Base-by-base conservation (phyloP, 2,329 filamentous ascomycete genomes). In the Dothideomycetidae sp. region DNA sequence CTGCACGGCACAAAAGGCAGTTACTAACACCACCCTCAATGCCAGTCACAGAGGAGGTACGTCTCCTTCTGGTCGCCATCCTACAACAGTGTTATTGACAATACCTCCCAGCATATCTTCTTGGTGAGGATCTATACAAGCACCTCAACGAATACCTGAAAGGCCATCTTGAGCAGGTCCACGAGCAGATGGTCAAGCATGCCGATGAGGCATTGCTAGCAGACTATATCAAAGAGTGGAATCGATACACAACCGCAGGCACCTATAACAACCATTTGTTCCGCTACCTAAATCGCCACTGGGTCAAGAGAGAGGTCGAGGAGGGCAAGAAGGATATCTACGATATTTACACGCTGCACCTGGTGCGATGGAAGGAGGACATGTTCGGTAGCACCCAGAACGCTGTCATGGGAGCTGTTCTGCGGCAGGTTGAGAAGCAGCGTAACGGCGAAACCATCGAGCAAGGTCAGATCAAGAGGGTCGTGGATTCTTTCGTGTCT, bases 201-300 rank as follows among this genome's bases (percentile, higher is more conserved):
- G 72, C 78, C 34, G 88, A 96, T 52, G 90, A 98, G 60, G 84
- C 86, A 1, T 69, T 98, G 7, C 71, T 98, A 17, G 70, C 71
- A 13, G 96, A 88, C 60, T 98, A 98, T 58, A 98, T 96, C 58
- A 76, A 81, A 54, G 86, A 98, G 68, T 98, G 90, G 90, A 77
- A 80, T 48, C 75, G 90, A 43, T 98, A 94, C 62, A 98, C 90
- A 2, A 83, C 81, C 10, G 88, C 90, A 1, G 90, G 86, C 42
- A 93, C 92, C 60, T 98, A 93, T 62, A 90, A 94, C 57, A 92
- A 98, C 60, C 88, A 98, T 56, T 66, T 98, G 5, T 98, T 98
- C 67, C 70, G 80, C 37, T 98, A 98, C 55, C 73, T 98, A 16
- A 98, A 98, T 55, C 75, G 90, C 18, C 90, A 98, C 61, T 98